Conservation (phyloP, 2,329 filamentous ascomycete species). For the Pyrenochaeta sp. region DNA sequence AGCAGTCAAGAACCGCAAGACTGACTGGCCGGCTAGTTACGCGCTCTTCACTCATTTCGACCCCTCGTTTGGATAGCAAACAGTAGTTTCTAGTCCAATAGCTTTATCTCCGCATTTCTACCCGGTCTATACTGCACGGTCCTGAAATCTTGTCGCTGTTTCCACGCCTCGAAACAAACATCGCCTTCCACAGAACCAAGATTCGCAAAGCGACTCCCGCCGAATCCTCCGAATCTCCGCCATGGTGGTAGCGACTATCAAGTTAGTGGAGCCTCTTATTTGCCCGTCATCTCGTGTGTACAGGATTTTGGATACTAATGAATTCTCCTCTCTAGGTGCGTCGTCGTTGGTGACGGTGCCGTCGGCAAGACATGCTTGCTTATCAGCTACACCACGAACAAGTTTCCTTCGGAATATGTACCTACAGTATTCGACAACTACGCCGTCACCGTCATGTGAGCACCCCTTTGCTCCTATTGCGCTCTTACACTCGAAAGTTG, state of each 20-base stretch:
- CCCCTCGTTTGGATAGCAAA: constrained; percentile 48
- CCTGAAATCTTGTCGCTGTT: constrained; percentile 19
- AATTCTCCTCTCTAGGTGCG: constrained; percentile 71
- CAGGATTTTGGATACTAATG: constrained; percentile 12
- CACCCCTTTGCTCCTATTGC: constrained; percentile 16
- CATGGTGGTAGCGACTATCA: constrained; percentile 55
- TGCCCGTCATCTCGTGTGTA: neutral
- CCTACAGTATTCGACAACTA: constrained; percentile 99
- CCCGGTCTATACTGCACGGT: constrained; percentile 20
- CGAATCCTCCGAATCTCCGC: constrained; percentile 13
- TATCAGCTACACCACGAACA: constrained; percentile 99
- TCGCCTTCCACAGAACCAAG: constrained; percentile 7
- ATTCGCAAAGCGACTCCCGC: neutral
- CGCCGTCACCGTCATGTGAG: constrained; percentile 99
- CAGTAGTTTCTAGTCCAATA: constrained; percentile 27
- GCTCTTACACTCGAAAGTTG: neutral
- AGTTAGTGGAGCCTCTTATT: constrained; percentile 40
- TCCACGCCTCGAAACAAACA: constrained; percentile 23
- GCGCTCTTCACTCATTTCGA: constrained; percentile 39
- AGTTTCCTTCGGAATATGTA: constrained; percentile 99
- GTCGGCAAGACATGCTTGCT: constrained; percentile 99
- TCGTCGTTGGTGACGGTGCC: constrained; percentile 98
- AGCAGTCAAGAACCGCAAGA: constrained; percentile 24
- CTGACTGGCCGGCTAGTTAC: constrained; percentile 41
- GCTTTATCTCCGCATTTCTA: constrained; percentile 32